These are phyloP conservation scores for Cladophialophora psammophila DNA, from an alignment of 2,329 filamentous ascomycete species.

Conservation along the genomic window DNA sequence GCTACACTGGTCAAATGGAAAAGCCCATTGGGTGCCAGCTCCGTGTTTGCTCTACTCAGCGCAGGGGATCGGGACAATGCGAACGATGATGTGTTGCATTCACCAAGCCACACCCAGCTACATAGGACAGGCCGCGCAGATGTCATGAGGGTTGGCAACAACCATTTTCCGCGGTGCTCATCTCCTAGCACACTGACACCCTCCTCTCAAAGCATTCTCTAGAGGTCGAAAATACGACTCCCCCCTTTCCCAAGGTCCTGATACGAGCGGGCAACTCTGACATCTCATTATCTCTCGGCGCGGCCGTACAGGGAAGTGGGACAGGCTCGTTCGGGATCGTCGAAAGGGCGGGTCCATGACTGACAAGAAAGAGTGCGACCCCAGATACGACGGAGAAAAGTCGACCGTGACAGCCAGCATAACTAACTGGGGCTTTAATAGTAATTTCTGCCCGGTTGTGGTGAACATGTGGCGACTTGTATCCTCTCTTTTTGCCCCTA, in stretches of 20 bases:
- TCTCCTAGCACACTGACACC: neutral
- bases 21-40: neutral
- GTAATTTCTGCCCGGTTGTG: neutral
- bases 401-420: neutral
- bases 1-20: conserved; percentile 10
- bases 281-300: neutral
- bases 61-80: neutral
- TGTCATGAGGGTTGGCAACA: neutral
- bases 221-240: neutral
- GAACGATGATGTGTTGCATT: neutral
- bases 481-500: neutral
- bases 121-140: neutral
- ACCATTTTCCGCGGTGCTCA: neutral
- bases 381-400: too few relatives aligned
- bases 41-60: neutral
- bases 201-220: neutral
- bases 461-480: neutral
- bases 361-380: too few relatives aligned
- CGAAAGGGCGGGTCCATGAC: too few relatives aligned
- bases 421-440: neutral
- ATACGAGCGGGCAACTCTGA: neutral
- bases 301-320: neutral
- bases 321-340: too few relatives aligned
- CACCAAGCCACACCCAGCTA: neutral
- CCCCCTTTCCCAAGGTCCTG: neutral